Base-by-base conservation (phyloP, 1,284 basidiomycete genomes). In the Fistulina hepatica region DNA sequence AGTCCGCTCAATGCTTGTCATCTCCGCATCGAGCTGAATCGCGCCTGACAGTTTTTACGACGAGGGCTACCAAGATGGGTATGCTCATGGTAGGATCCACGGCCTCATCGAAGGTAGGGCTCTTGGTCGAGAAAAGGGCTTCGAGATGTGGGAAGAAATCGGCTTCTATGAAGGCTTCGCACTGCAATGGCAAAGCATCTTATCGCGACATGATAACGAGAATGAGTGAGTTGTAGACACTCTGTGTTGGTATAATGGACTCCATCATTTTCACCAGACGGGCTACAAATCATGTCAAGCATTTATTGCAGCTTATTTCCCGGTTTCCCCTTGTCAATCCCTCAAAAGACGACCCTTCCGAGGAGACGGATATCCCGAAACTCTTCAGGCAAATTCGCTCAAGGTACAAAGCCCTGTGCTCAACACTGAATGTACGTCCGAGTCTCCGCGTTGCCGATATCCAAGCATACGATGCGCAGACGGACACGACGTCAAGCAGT, bases 91-190 rank as follows among this genome's bases (percentile, higher is more conserved):
- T 4, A 69, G 76, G 30, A 76, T 92, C 10, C 91, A 95, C 50
- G 94, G 93, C 1, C 62, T 84, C 15, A 91, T 92, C 44, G 91
- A 97, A 58, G 94, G 94, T 4, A 70, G 91, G n/a, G 80, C 82
- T 3, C 67, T 97, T 4, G 94, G 93, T 1, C 72, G 79, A 44
- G 81, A 90, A 52, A 93, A 97, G 54, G 90, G 88, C 0, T 97
- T 82, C 57, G 90, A 94, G 60, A 76, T 97, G 56, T 97, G 93
- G 91, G 91, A 95, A 57, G 94, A 97, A 57, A 70, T 97, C 5
- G 92, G 86, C 2, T 97, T 82, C 54, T 94, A 94, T 54, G 73
- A 88, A 51, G 93, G 91, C 3, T 82, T 83, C 52, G 86, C 89
- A 3, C 46, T 52, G 37, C 71, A 81, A 42, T 95, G 86, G 83